A percentile compares a stretch with the other conserved stretches of the same genome.
phyloP scores from a whole-genome alignment of 495 filamentous ascomycete species.

The Aspergillus egyptiacus region DNA sequence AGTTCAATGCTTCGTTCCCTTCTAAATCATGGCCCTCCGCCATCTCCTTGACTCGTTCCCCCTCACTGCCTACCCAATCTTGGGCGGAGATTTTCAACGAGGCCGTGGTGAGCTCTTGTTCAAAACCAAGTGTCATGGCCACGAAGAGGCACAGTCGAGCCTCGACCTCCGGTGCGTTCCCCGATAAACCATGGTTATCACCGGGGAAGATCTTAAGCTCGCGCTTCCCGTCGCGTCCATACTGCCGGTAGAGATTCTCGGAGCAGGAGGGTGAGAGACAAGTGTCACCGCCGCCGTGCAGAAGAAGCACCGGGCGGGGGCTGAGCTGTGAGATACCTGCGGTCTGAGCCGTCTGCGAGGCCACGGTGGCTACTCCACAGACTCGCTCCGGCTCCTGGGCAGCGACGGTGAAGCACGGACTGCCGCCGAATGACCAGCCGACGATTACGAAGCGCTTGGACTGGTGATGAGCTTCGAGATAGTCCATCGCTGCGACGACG shows the following conservation, averaged over 20 bases:
- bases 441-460: slow-evolving; percentile 35
- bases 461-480: slow-evolving; percentile 28
- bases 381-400: slow-evolving; percentile 27
- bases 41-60: slow-evolving; percentile 30
- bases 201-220: slow-evolving; percentile 36
- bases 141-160: slow-evolving; percentile 33
- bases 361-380: slow-evolving; percentile 32
- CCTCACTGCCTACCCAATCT: slow-evolving; percentile 23
- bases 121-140: slow-evolving; percentile 18
- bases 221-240: slow-evolving; percentile 27
- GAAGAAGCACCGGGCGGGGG: slow-evolving; percentile 30
- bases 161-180: slow-evolving; percentile 29
- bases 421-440: slow-evolving; percentile 43
- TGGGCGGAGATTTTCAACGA: slow-evolving; percentile 17
- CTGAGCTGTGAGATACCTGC: slow-evolving; percentile 69
- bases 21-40: slow-evolving; percentile 24
- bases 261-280: slow-evolving; percentile 28
- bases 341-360: slow-evolving; percentile 65
- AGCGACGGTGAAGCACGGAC: slow-evolving; percentile 33
- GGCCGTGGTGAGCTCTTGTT: slow-evolving; percentile 26
- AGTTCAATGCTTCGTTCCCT: slow-evolving; percentile 15
- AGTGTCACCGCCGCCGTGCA: slow-evolving; percentile 36
- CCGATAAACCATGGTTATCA: slow-evolving; percentile 38
- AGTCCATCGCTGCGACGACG: slow-evolving; percentile 32
- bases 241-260: slow-evolving; percentile 32